These are phyloP conservation scores for Thamnidium elegans DNA, from an alignment of 192 early-diverging fungal species.

Conservation along the genomic window DNA sequence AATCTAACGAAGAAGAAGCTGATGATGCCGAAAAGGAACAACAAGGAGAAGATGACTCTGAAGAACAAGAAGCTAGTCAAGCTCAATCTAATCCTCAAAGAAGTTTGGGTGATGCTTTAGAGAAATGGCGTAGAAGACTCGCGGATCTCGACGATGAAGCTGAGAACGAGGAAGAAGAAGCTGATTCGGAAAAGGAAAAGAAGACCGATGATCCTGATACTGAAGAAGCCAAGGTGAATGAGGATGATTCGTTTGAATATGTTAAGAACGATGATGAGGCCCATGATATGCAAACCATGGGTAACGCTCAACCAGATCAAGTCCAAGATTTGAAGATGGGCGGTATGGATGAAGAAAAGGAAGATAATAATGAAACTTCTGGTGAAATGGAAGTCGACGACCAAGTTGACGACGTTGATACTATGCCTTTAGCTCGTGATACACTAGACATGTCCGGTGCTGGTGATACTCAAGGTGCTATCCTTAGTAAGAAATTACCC, in stretches of 20 bases:
- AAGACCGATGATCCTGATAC: slow-evolving; percentile 51
- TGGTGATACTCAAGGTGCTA: slow-evolving; percentile 45
- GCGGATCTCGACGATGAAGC: slow-evolving; percentile 69
- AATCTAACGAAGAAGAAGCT: slow-evolving; percentile 23
- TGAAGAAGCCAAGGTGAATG: slow-evolving; percentile 48
- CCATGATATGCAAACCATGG: slow-evolving; percentile 74
- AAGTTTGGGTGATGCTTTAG: slow-evolving; percentile 87
- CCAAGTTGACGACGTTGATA: slow-evolving; percentile 40
- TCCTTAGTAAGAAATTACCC: slow-evolving; percentile 38
- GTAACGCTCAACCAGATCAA: slow-evolving; percentile 66
- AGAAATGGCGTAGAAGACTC: slow-evolving; percentile 89
- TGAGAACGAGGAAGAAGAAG: slow-evolving; percentile 46
- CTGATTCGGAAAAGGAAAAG: slow-evolving; percentile 35
- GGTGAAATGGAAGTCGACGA: slow-evolving; percentile 67
- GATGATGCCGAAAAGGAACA: slow-evolving; percentile 24
- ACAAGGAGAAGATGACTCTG: slow-evolving; percentile 34
- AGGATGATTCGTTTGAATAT: slow-evolving; percentile 70
- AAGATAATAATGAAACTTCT: slow-evolving; percentile 48
- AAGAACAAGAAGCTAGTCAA: slow-evolving; percentile 41
- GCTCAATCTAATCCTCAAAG: slow-evolving; percentile 78
- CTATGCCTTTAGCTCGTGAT: slow-evolving; percentile 37
- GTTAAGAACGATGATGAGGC: slow-evolving; percentile 74
- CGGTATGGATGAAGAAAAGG: slow-evolving; percentile 52
- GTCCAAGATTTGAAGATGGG: slow-evolving; percentile 59
- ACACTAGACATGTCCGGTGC: slow-evolving; percentile 35